Base-by-base conservation (phyloP, 208 protist species). In the Trypanosoma boissoni region DNA sequence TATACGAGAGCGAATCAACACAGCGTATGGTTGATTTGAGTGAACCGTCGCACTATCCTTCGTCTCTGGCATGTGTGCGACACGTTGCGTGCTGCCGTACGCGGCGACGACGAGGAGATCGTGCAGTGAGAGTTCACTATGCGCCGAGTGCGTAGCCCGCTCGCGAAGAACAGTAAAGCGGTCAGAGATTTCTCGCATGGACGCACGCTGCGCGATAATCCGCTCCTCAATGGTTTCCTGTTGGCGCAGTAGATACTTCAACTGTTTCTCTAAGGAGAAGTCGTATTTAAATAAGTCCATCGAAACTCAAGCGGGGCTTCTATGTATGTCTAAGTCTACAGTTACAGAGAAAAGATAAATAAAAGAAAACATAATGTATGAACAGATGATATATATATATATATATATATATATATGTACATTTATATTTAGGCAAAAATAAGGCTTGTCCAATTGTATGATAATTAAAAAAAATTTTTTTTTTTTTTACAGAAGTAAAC, bases 121-220 rank as follows among this genome's bases (percentile, higher is more conserved):
- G 42, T 83, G 67, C 16, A 83, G 55, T 7, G 76, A 71, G 27
- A 76, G 42, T 42, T 75, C 58, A 9, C 12, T 9, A 8, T 63
- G 18, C 0, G 61, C 45, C 14, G 43, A 10, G 28, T 29, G 64
- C 0, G 56, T 23, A 0, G 55, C 64, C 53, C 55, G 58, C 10
- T 34, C 55, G 18, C 55, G 61, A 26, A 65, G 31, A 50, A 68
- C 28, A 2, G 72, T 12, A 44, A 71, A 66, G 18, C 44, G 61
- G 2, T 64, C 53, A 23, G 53, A 37, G 1, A 74, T 62, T 8
- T 50, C 53, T 39, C 66, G 65, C 34, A 78, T 60, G 12, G 58
- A 18, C 1, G 1, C 29, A 18, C 60, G 57, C 49, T 78, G 72
- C 8, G 21, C 24, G 1, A n/a, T 20, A 1, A 78, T 34, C 18